Base-by-base conservation (phyloP, 2,329 filamentous ascomycete species). In the Scopulariopsis brevicaulis region DNA sequence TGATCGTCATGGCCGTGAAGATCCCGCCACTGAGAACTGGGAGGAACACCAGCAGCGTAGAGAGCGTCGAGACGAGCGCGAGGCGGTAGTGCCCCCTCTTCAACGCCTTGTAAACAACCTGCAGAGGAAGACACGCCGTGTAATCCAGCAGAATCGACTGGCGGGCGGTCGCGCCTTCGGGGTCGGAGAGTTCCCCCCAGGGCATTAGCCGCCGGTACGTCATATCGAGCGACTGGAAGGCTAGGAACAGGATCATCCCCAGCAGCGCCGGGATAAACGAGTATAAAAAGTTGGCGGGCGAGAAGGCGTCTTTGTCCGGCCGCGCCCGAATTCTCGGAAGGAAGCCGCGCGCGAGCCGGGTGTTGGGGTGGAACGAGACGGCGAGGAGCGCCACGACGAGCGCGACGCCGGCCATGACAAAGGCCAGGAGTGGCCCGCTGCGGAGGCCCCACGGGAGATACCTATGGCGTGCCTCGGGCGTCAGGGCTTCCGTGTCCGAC, bases 251-350 rank as follows among this genome's bases (percentile, higher is more conserved):
- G 18, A 87, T 63, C 65, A 85, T 81, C 4, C 85, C 89, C 32
- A 91, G 67, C 0, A 87, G 64, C 2, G 85, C 82, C 0, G 89
- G 88, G 24, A 92, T 58, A 70, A 92, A 90, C 60, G 82, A 84
- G 74, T 91, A 96, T 55, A 96, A 73, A 72, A 96, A 96, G 70
- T 96, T 90, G 55, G 90, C 89, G 0, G 89, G 77, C 1, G 90
- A 95, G 70, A 95, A 96, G 20, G 87, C 89, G 28, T 75, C 75
- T 0, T 71, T 65, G 3, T 79, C 74, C 1, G 89, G 83, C 2
- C 76, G 74, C 0, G 86, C 83, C 11, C 77, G 73, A 1, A 96
- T 74, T 7, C 78, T 74, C 2, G 92, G 90, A 7, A 78, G 69
- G 69, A 96, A 96, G 10, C 91, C 92, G 8, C 77, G 69, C 43